Evolutionary conservation across 2,329 filamentous ascomycete genomes (phyloP), one percentile per base, ranked within the genome.

Genomic region (Colletotrichum liaoningense): DNA sequence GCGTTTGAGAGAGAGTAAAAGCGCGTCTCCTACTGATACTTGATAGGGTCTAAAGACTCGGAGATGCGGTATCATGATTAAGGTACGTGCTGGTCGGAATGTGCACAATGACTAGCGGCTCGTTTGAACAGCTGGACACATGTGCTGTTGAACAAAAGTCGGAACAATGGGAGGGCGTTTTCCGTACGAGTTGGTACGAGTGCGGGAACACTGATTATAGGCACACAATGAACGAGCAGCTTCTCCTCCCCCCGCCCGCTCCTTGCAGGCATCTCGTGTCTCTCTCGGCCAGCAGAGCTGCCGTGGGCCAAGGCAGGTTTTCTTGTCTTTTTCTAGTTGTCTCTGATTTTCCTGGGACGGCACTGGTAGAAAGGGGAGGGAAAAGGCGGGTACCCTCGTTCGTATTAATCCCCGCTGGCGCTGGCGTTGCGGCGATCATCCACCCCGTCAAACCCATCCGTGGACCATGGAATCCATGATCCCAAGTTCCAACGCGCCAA

Each of bases 331-430:
- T 42, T 42, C 38, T 42, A 35, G 33, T 12, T 63, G 46, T 63
- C 63, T 49, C 67, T 52, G n/a, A 5, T 35, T 69, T 49, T 69
- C 55, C 54, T 72, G 67, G 66, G 70, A 33, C 33, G 66, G 66
- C 66, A 69, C 59, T 60, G 69, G 66, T 66, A 72, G 66, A 59
- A 58, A 72, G 54, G 58, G 52, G 58, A 56, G 30, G 28, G n/a
- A 28, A 26, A 57, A 54, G 69, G 49, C 60, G 60, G 67, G 57
- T 67, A 66, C 56, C 60, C 67, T 66, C 60, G 38, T 73, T 73
- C 71, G 71, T 73, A 73, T 73, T 73, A 35, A 73, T 65, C 71
- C 71, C 67, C 67, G 71, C 62, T 38, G 67, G 56, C 49, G 67
- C 30, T 71, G 71, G 62, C 38, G 38, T 42, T 42, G 38, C 38